Base-by-base conservation (phyloP, 768 basidiomycete genomes). In the Kwoniella heveanensis region DNA sequence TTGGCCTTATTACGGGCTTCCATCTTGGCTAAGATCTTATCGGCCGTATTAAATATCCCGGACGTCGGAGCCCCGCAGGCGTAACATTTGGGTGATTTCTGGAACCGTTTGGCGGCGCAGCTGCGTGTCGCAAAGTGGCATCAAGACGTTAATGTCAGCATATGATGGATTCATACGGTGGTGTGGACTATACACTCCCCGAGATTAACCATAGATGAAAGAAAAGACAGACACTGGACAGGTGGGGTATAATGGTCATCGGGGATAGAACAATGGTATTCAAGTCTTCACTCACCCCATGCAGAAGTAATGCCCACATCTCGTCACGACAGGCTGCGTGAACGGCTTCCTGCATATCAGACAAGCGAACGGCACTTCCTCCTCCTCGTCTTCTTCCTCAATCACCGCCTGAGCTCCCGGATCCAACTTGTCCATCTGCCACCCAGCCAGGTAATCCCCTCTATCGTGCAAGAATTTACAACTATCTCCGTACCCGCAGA, bases 401-500 rank as follows among this genome's bases (percentile, higher is more conserved):
- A 85, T 64, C 36, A 29, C 70, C 30, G 64, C 73, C 37, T 79
- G 82, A 47, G 65, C 74, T 85, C 88, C 67, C 71, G 88, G 91
- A 26, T 91, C 90, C 58, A 93, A 83, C 80, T 93, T 91, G 83
- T 99, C 96, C 60, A 99, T 84, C 81, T 99, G 95, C 96, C 96
- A 99, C 47, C 96, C 96, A 4, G 89, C 88, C n/a, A 98, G 86
- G 82, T 99, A 83, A 71, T 82, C 80, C 54, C 95, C 94, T 74
- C 95, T 88, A 81, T 98, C 96, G 81, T 98, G 96, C 78, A 98
- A 84, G 83, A 97, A 97, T 84, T 97, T 98, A 82, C 96, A 99
- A 2, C 92, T 93, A 81, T 99, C 96, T 29, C 96, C 96, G 79
- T 95, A 99, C 22, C 96, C 96, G 80, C 96, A 99, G 78, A 91